Conservation (phyloP, 2,329 filamentous ascomycete species). For the Nothomitra cinnamomea region DNA sequence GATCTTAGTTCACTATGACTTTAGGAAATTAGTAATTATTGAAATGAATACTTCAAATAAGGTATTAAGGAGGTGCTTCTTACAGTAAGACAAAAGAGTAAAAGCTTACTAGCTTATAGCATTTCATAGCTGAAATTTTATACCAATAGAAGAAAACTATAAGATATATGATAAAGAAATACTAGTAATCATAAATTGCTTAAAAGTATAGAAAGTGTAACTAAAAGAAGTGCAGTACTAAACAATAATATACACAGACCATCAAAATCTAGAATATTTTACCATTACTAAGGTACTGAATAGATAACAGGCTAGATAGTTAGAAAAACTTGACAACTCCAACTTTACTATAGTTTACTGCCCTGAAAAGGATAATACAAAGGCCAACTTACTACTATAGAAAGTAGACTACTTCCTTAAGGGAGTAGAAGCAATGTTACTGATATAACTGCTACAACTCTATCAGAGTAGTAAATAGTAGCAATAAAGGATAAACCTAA, state of each 20-base stretch:
- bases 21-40: background rate
- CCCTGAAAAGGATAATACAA: background rate
- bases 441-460: background rate
- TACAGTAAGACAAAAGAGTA: conserved; percentile 1
- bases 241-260: conserved; percentile 15
- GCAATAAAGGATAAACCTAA: no score
- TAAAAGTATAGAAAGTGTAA: conserved; percentile 14
- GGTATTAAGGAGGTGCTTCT: background rate
- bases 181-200: conserved; percentile 10
- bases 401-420: background rate
- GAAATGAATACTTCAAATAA: background rate
- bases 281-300: conserved; percentile 17
- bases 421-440: background rate
- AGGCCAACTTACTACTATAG: background rate
- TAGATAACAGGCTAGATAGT: conserved; percentile 4
- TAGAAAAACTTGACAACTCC: background rate
- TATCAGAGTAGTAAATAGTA: no score
- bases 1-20: background rate
- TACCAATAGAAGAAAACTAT: conserved; percentile 9
- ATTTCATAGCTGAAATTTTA: conserved; percentile 11
- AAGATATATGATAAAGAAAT: no score
- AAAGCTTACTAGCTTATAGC: conserved; percentile 8
- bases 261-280: conserved; percentile 18
- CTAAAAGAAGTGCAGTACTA: conserved; percentile 9
- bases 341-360: background rate